Conservation (phyloP, 1,284 basidiomycete species). For the Heterobasidion occidentale region DNA sequence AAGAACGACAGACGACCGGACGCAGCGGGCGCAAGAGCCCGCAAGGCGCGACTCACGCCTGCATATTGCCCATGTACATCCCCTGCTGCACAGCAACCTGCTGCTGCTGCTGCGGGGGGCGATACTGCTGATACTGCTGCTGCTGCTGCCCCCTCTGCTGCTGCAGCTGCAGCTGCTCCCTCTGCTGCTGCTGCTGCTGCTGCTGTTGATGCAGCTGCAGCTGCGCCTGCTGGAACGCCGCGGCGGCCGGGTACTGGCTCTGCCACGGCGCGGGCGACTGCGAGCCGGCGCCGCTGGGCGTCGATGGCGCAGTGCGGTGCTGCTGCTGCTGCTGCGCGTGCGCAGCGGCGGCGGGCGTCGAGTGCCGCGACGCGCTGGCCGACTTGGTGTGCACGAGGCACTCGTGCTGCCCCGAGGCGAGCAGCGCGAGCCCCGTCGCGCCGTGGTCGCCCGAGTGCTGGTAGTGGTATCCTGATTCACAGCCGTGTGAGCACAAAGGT, state of each 20-base stretch:
- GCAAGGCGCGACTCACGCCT: too few relatives aligned
- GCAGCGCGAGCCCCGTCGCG: conserved; percentile 73
- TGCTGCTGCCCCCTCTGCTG: conserved; percentile 10
- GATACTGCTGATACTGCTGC: background rate
- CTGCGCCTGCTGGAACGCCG: conserved; percentile 24
- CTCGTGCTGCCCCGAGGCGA: conserved; percentile 81
- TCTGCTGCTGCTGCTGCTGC: conserved; percentile 18
- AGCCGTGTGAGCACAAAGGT: conserved; percentile 4
- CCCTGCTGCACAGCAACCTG: background rate
- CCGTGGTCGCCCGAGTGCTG: conserved; percentile 96
- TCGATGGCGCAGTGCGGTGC: background rate
- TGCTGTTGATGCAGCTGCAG: conserved; percentile 17
- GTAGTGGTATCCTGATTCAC: conserved; percentile 77
- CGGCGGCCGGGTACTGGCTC: conserved; percentile 9
- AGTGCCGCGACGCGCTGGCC: conserved; percentile 4
- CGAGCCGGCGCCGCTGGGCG: background rate
- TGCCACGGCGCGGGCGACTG: conserved; percentile 12
- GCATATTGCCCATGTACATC: too few relatives aligned
- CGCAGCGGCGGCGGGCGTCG: conserved; percentile 2
- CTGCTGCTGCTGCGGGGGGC: background rate
- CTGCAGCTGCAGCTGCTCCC: too few relatives aligned
- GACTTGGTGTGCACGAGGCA: conserved; percentile 26
- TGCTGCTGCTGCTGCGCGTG: background rate
- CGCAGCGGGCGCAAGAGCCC: too few relatives aligned
- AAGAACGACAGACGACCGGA: too few relatives aligned